Percentiles rank a stretch among this genome's conserved stretches.
phyloP scores from a whole-genome alignment of 768 basidiomycete genomes.

The Agrocybe praecox region DNA sequence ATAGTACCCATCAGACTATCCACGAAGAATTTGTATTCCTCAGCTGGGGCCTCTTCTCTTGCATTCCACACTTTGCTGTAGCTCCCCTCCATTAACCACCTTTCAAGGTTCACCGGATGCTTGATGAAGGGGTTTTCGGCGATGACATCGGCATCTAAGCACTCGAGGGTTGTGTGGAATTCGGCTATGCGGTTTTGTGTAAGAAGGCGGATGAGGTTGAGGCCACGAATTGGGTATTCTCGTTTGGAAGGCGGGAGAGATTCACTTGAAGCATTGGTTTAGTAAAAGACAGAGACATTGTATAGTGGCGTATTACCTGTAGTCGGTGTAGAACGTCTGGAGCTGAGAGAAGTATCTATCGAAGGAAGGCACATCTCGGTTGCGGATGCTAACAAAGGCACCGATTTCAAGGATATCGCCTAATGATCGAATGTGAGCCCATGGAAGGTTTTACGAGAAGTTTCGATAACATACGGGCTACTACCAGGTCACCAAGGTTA shows the following conservation, averaged over 20 bases:
- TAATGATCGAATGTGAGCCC: constrained; percentile 26
- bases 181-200: constrained; percentile 96
- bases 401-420: constrained; percentile 97
- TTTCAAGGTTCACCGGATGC: constrained; percentile 90
- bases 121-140: constrained; percentile 72
- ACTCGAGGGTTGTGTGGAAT: constrained; percentile 96
- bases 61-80: constrained; percentile 99
- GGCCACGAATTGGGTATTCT: constrained; percentile 87
- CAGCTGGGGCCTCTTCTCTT: constrained; percentile 87
- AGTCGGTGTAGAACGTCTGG: constrained; percentile 88
- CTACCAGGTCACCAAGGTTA: constrained; percentile 66
- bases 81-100: constrained; percentile 98
- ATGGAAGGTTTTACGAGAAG: neutral
- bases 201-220: constrained; percentile 93
- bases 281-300: neutral
- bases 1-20: constrained; percentile 95
- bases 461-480: constrained; percentile 61
- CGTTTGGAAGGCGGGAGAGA: constrained; percentile 81
- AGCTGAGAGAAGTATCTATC: constrained; percentile 94
- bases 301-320: constrained; percentile 46
- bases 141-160: constrained; percentile 73
- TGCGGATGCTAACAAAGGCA: constrained; percentile 90
- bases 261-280: constrained; percentile 41
- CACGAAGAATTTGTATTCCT: constrained; percentile 94
- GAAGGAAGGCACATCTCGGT: constrained; percentile 88